Evolutionary conservation across 805 yeast species (phyloP).

Genomic region (Ogataea pignaliae): DNA sequence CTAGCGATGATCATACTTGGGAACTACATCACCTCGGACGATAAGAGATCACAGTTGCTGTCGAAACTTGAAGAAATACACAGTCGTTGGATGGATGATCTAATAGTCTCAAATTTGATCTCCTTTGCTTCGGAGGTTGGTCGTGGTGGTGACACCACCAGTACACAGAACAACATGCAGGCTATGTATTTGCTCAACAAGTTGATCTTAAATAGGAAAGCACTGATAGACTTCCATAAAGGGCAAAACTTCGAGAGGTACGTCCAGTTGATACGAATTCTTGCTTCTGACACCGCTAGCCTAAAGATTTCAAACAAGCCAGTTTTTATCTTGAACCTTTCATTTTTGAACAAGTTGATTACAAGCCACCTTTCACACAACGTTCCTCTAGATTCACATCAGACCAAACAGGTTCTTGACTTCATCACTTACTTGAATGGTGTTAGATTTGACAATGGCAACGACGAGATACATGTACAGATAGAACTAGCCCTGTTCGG

Average conservation of each 20-base stretch:
- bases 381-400: not conserved
- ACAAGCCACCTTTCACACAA: not conserved
- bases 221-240: too few relatives aligned
- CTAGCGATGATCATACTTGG: constrained; percentile 14
- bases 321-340: constrained; percentile 1
- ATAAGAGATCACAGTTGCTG: constrained; percentile 4
- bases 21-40: constrained; percentile 12
- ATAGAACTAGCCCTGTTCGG: constrained; percentile 4
- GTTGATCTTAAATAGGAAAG: not conserved
- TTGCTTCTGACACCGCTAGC: too few relatives aligned
- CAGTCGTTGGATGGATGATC: constrained; percentile 3
- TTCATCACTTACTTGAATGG: not conserved
- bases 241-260: too few relatives aligned
- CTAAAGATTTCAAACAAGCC: not conserved
- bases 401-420: not conserved
- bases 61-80: not conserved
- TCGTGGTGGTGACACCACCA: not conserved
- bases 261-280: too few relatives aligned
- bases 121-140: too few relatives aligned
- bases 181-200: constrained; percentile 6
- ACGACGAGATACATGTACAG: constrained; percentile 1
- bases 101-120: constrained; percentile 3
- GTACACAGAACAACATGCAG: constrained; percentile 7
- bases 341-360: constrained; percentile 14
- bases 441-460: not conserved